A percentile compares a stretch with the other conserved stretches of the same genome.
Conservation (phyloP, 1,139 yeast genomes). For the Tardiomyces blankii region DNA sequence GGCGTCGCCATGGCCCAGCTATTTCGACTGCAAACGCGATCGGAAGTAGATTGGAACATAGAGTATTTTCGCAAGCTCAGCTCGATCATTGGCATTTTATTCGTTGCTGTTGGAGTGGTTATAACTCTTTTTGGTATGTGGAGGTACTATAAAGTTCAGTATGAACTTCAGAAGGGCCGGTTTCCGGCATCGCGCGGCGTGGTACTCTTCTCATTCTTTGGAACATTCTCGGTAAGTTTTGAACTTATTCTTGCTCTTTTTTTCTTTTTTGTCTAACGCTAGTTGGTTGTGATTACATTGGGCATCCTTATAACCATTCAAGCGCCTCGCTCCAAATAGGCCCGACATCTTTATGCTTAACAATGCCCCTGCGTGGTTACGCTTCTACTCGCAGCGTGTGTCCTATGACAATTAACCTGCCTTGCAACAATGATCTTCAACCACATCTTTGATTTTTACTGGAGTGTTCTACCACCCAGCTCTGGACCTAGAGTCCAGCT, state of each 20-base stretch:
- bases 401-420: too few relatives aligned
- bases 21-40: constrained; percentile 27
- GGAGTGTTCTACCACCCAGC: too few relatives aligned
- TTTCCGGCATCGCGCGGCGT: constrained; percentile 41
- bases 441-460: too few relatives aligned
- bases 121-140: constrained; percentile 31
- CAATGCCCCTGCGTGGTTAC: too few relatives aligned
- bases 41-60: constrained; percentile 4
- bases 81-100: constrained; percentile 25
- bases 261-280: background rate
- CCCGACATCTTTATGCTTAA: too few relatives aligned
- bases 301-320: background rate
- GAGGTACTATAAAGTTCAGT: constrained; percentile 37
- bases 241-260: too few relatives aligned
- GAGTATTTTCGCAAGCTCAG: constrained; percentile 6
- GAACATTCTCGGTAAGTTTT: constrained; percentile 14
- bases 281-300: background rate
- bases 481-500: too few relatives aligned
- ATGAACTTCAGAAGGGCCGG: constrained; percentile 31
- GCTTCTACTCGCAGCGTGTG: too few relatives aligned
- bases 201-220: constrained; percentile 25
- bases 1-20: constrained; percentile 49
- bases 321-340: too few relatives aligned
- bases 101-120: constrained; percentile 32
- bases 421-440: too few relatives aligned